Base-by-base conservation (phyloP, 1,284 basidiomycete genomes). In the Ganoderma meredithae region DNA sequence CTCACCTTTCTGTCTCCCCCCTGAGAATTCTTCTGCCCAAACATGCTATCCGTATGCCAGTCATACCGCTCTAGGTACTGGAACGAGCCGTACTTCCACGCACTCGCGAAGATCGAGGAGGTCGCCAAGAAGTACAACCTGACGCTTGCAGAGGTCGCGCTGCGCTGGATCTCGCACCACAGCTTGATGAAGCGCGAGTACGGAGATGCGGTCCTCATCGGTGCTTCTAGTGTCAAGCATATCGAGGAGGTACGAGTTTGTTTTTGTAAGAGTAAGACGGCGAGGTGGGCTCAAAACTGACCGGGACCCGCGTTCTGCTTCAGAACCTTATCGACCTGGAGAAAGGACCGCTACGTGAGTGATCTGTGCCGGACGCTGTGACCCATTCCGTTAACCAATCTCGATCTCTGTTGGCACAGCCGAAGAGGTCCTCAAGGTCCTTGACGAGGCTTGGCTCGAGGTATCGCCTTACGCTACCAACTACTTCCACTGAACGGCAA, bases 91-190 rank as follows among this genome's bases (percentile, higher is more conserved):
- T 84, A 85, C 75, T 88, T 87, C 75, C 76, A 80, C 40, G 85
- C 85, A 2, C 73, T 87, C 43, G 76, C 77, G 1, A 60, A 76
- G 22, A 79, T 86, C 65, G 78, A 81, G 15, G 76, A 72, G 12
- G 81, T 81, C n/a, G 81, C 82, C 0, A 76, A 83, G 47, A 78
- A 78, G 53, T 78, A 85, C 67, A 77, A 78, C 19, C 72, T 88
- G 25, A 85, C 85, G 0, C 73, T 85, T 67, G 80, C 81, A 0
- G 86, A 88, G 74, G 76, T 85, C 55, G 86, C 86, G 0, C 78
- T 88, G 25, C 83, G 86, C 49, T 88, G 86, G 86, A 75, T 87
- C 60, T 83, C 82, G 19, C 83, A 87, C 70, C 86, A 88, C 73
- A 85, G 85, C 67, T 64, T 81, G 27, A 73, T 88, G 76, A 83